A percentile compares a stretch with the other conserved stretches of the same genome.
Evolutionary conservation across 2,329 filamentous ascomycete genomes (phyloP).

Genomic region (Beauveria sp.): DNA sequence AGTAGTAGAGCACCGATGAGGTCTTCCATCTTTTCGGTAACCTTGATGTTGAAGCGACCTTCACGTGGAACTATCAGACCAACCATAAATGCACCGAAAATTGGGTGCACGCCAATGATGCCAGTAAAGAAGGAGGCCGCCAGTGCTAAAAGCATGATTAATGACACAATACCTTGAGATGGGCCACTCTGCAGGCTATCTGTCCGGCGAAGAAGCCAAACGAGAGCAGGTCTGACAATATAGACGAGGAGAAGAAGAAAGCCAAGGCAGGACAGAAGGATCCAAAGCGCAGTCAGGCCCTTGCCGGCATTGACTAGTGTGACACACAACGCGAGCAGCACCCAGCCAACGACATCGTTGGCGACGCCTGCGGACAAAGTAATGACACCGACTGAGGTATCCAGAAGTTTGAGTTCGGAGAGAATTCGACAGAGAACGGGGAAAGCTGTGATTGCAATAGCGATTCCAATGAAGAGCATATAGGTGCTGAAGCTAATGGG

Average conservation of each 20-base stretch:
- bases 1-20: conserved; percentile 75
- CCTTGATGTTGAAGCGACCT: conserved; percentile 80
- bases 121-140: conserved; percentile 78
- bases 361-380: conserved; percentile 85
- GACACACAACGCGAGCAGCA: conserved; percentile 86
- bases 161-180: conserved; percentile 72
- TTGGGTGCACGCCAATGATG: conserved; percentile 87
- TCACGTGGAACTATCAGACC: conserved; percentile 88
- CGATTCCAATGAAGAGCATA: conserved; percentile 76
- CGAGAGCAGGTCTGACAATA: conserved; percentile 63
- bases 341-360: conserved; percentile 77
- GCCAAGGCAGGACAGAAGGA: conserved; percentile 66
- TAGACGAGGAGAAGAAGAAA: conserved; percentile 72
- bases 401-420: conserved; percentile 79
- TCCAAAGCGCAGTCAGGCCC: conserved; percentile 77
- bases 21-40: conserved; percentile 93
- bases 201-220: conserved; percentile 65
- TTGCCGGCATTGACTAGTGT: conserved; percentile 82
- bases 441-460: conserved; percentile 85
- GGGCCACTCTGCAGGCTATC: conserved; percentile 82
- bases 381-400: conserved; percentile 78
- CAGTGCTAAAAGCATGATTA: conserved; percentile 75
- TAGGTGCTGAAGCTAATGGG: conserved; percentile 48
- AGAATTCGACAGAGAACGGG: conserved; percentile 91
- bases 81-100: conserved; percentile 87